Percentiles rank a stretch among this genome's conserved stretches.
Evolutionary conservation across 2,329 filamentous ascomycete species (phyloP).

Genomic region (Microdochium trichocladiopsis): DNA sequence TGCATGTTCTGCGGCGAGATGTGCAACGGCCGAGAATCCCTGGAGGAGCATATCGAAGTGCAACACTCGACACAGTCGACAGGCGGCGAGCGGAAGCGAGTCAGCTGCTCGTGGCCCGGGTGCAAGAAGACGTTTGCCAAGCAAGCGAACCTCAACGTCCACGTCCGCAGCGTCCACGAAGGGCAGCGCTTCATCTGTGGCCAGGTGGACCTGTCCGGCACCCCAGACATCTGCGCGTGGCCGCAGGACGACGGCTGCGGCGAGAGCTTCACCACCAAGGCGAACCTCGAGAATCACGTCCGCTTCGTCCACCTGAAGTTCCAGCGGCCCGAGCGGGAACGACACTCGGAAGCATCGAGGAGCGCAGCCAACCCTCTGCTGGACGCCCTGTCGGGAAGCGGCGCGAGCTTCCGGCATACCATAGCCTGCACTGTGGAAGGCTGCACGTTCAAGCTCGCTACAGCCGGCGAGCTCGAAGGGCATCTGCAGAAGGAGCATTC

Average conservation of each 20-base stretch:
- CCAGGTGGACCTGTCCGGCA: conserved; percentile 50
- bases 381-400: conserved; percentile 33
- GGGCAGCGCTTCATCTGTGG: conserved; percentile 77
- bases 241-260: conserved; percentile 63
- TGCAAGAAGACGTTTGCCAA: conserved; percentile 77
- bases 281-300: conserved; percentile 75
- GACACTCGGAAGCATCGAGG: conserved; percentile 12
- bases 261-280: conserved; percentile 68
- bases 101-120: conserved; percentile 57
- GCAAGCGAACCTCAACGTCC: conserved; percentile 73
- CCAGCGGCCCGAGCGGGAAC: conserved; percentile 28
- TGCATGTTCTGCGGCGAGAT: conserved; percentile 69
- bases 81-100: conserved; percentile 56
- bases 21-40: conserved; percentile 58
- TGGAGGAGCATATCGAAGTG: conserved; percentile 73
- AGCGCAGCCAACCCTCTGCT: conserved; percentile 20
- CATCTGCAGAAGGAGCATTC: conserved; percentile 30
- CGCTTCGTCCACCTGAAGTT: conserved; percentile 71
- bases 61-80: conserved; percentile 56
- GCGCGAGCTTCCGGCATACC: conserved; percentile 31
- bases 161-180: conserved; percentile 71
- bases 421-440: conserved; percentile 32
- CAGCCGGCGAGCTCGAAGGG: conserved; percentile 40
- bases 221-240: conserved; percentile 58
- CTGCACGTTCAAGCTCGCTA: conserved; percentile 39